phyloP scores from a whole-genome alignment of 495 filamentous ascomycete genomes.

The Neurospora tetraspora region DNA sequence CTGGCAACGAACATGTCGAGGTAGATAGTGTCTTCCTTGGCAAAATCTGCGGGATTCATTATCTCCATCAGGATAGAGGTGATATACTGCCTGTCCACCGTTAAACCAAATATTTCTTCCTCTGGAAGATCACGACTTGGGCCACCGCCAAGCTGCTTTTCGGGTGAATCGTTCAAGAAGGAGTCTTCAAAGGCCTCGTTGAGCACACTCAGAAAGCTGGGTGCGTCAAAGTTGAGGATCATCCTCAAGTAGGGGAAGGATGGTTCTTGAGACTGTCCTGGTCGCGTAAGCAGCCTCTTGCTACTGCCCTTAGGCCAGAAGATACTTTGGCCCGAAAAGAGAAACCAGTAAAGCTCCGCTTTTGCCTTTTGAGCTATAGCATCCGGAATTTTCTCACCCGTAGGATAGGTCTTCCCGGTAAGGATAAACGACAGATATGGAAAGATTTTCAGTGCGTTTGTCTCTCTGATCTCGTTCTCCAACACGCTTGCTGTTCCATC shows the following conservation, averaged over 20 bases:
- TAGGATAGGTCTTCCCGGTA: conserved; percentile 85
- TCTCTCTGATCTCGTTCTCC: conserved; percentile 40
- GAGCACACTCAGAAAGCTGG: conserved; percentile 87
- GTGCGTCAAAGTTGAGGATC: conserved; percentile 77
- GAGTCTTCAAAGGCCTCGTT: conserved; percentile 97
- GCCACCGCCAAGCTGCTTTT: conserved; percentile 43
- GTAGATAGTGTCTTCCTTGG: conserved; percentile 77
- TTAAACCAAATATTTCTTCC: conserved; percentile 55
- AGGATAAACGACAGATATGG: conserved; percentile 90
- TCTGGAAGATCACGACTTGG: conserved; percentile 41
- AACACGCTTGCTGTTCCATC: conserved; percentile 30
- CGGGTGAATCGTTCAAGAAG: conserved; percentile 72
- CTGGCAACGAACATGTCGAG: conserved; percentile 97
- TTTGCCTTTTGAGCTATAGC: conserved; percentile 64
- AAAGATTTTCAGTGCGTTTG: conserved; percentile 83
- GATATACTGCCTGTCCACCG: conserved; percentile 82
- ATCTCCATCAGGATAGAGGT: conserved; percentile 82
- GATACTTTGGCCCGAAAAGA: conserved; percentile 74
- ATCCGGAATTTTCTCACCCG: conserved; percentile 62
- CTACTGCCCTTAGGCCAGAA: conserved; percentile 50
- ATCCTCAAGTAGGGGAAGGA: conserved; percentile 74
- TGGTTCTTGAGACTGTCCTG: conserved; percentile 41
- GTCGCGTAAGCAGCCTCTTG: conserved; percentile 44
- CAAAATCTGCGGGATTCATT: conserved; percentile 65
- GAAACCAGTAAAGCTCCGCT: conserved; percentile 77